A percentile compares a stretch with the other conserved stretches of the same genome.
phyloP scores from a whole-genome alignment of 2,329 filamentous ascomycete species.

The Penicillium rolfsii region DNA sequence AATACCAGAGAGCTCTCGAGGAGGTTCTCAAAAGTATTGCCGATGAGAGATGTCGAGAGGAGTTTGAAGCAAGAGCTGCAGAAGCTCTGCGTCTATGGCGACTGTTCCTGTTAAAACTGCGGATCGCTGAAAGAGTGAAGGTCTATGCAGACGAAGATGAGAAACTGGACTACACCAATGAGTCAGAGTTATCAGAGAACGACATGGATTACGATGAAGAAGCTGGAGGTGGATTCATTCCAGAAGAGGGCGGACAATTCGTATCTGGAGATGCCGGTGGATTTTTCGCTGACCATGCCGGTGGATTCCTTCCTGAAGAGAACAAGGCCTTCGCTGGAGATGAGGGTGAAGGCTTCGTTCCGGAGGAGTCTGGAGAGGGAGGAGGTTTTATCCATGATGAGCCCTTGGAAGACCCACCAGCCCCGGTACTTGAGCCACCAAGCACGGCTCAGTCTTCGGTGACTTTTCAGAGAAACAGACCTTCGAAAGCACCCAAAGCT shows the following conservation, averaged over 20 bases:
- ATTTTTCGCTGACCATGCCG: background rate
- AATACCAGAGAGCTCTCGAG: conserved; percentile 71
- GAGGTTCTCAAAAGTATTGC: conserved; percentile 70
- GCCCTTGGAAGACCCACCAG: background rate
- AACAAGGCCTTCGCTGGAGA: background rate
- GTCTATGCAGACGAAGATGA: conserved; percentile 51
- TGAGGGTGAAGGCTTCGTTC: background rate
- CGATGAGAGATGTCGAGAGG: conserved; percentile 66
- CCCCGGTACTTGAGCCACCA: background rate
- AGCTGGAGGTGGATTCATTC: conserved; percentile 18
- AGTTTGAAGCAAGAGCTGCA: conserved; percentile 57
- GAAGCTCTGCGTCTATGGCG: conserved; percentile 61
- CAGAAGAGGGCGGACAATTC: conserved; percentile 13
- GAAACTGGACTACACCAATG: conserved; percentile 42
- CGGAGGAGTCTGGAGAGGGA: conserved; percentile 13
- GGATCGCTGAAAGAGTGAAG: conserved; percentile 74
- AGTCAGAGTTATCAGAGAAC: conserved; percentile 41
- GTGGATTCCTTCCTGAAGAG: background rate
- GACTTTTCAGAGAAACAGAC: conserved; percentile 3
- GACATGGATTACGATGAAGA: conserved; percentile 34
- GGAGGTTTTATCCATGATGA: conserved; percentile 29
- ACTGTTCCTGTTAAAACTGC: conserved; percentile 63
- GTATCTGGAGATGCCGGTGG: conserved; percentile 1
- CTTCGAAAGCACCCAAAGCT: conserved; percentile 5
- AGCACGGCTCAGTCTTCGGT: background rate